Conservation (phyloP, 1,284 basidiomycete genomes). For the Porogramme epimiltina region DNA sequence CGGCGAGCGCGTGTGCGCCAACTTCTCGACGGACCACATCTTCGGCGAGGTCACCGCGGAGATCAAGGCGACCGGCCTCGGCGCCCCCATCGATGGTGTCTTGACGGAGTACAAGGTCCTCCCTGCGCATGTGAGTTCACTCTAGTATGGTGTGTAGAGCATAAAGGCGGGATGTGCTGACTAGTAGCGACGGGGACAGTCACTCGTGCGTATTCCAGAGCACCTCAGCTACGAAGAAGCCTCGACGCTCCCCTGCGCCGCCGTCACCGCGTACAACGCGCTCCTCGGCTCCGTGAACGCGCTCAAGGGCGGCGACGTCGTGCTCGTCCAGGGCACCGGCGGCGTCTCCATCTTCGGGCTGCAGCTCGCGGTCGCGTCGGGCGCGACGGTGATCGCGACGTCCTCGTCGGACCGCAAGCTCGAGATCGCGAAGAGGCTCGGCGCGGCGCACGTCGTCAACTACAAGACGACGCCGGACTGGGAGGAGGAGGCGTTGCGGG, state of each 20-base stretch:
- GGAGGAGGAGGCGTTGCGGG: conserved; percentile 38
- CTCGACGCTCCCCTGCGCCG: conserved; percentile 32
- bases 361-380: conserved; percentile 42
- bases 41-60: conserved; percentile 18
- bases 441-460: conserved; percentile 39
- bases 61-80: conserved; percentile 40
- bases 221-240: conserved; percentile 40
- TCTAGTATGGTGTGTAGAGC: conserved; percentile 44
- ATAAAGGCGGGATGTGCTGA: too few species aligned
- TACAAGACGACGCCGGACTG: conserved; percentile 43
- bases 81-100: conserved; percentile 53
- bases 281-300: conserved; percentile 36
- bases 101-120: conserved; percentile 50
- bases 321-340: conserved; percentile 43
- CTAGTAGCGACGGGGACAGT: conserved; percentile 6
- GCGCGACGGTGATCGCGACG: conserved; percentile 44
- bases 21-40: conserved; percentile 23
- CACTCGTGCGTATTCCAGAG: conserved; percentile 34
- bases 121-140: conserved; percentile 23
- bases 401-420: conserved; percentile 47
- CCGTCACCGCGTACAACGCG: conserved; percentile 41
- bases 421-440: conserved; percentile 32
- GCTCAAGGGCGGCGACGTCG: conserved; percentile 30
- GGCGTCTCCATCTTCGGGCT: conserved; percentile 37
- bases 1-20: conserved; percentile 55